Evolutionary conservation across 1,284 basidiomycete species (phyloP), one percentile per base, ranked within the genome.

Genomic region (Omphalotus olearius): DNA sequence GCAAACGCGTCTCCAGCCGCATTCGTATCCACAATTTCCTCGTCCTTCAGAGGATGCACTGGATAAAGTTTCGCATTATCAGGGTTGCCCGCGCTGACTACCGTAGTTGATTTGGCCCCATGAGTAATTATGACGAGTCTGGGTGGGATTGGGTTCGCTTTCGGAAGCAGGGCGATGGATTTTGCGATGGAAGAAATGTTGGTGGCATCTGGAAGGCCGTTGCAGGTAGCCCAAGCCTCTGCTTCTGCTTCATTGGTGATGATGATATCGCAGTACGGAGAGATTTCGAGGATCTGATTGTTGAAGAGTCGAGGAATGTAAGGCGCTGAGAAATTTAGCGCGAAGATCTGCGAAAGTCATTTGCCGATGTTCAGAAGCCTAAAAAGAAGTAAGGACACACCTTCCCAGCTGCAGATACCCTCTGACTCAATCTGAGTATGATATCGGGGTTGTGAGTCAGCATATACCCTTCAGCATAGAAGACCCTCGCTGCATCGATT

Each of bases 401-500:
- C 80, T 96, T 97, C 63, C 85, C 81, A 14, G 78, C 76, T 45
- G 75, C 73, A 14, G 89, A 83, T n/a, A 92, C 88, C 62, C 88
- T 83, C 69, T 91, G 84, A 66, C 90, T 87, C 51, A 99, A 68
- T 60, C 87, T 78, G 45, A 94, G 69, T 39, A 85, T 85, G 51
- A 81, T 82, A 61, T 87, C 85, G 54, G 83, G 67, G 50, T 95
- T 95, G 68, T 99, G 96, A 18, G 96, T 97, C 58, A 99, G 80
- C 84, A 99, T 98, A 79, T 90, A 99, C 16, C 97, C 96, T 63
- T 94, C 97, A 56, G 98, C 83, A 77, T 99, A 99, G 75, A 85
- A 97, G 67, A 85, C 82, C 66, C 91, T 87, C 53, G 95, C 95
- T 48, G 73, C 79, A 26, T 90, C 79, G 62, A 98, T 78, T 56